Evolutionary conservation across 805 yeast genomes (phyloP).

Genomic region (Starmera dryadoides): DNA sequence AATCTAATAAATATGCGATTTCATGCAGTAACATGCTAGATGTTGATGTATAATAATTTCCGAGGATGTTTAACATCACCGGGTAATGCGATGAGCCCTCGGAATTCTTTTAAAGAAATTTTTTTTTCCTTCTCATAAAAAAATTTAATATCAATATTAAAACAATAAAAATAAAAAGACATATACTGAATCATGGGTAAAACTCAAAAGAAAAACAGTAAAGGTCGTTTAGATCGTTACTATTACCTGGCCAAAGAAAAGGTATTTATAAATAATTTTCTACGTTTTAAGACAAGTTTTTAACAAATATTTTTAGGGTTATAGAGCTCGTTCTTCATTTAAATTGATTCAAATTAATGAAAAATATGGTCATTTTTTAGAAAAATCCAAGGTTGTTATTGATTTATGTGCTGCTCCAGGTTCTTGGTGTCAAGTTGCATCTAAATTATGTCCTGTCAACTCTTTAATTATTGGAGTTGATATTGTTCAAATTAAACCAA

Average conservation of each 20-base stretch:
- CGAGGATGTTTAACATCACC: no score
- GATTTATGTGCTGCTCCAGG: constrained; percentile 99
- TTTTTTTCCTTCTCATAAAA: no score
- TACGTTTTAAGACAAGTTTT: not conserved
- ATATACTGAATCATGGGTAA: constrained; percentile 57
- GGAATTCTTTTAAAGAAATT: no score
- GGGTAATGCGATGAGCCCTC: no score
- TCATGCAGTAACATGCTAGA: no score
- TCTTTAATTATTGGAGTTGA: constrained; percentile 98
- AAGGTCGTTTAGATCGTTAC: constrained; percentile 98
- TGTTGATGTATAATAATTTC: no score
- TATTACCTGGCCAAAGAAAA: constrained; percentile 94
- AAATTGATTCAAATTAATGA: constrained; percentile 93
- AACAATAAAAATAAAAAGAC: not conserved
- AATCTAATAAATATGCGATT: no score
- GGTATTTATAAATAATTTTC: constrained; percentile 12
- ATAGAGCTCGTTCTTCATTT: constrained; percentile 97
- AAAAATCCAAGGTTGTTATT: constrained; percentile 90
- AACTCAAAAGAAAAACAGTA: constrained; percentile 89
- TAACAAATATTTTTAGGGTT: constrained; percentile 41
- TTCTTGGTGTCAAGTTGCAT: constrained; percentile 99
- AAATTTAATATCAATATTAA: not conserved
- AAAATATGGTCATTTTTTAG: constrained; percentile 91
- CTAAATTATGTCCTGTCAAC: constrained; percentile 85
- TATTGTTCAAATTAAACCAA: constrained; percentile 93